A percentile compares a stretch with the other conserved stretches of the same genome.
phyloP scores from a whole-genome alignment of 768 basidiomycete species.

The Megacollybia marginata region DNA sequence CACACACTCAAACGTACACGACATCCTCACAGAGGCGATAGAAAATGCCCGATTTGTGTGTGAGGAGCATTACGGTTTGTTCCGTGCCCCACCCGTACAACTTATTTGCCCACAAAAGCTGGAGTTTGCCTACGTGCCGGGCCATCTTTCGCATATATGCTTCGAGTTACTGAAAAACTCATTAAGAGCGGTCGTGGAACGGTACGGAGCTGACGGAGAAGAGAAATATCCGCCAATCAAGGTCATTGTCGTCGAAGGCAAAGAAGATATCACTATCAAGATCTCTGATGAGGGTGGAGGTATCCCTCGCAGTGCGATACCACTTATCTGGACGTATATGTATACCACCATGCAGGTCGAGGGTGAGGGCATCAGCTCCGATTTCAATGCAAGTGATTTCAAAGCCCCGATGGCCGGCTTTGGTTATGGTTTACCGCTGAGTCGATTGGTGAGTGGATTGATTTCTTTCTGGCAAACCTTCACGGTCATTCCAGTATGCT shows the following conservation, averaged over 20 bases:
- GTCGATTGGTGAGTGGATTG: conserved; percentile 72
- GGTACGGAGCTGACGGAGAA: conserved; percentile 66
- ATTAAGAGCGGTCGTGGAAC: conserved; percentile 91
- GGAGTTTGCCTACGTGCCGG: conserved; percentile 91
- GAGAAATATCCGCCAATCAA: conserved; percentile 87
- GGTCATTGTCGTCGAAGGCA: conserved; percentile 94
- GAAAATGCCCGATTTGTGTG: conserved; percentile 94
- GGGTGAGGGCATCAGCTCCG: conserved; percentile 62
- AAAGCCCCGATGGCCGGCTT: conserved; percentile 98
- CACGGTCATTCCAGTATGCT: conserved; percentile 54
- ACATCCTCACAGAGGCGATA: conserved; percentile 97
- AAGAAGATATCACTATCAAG: conserved; percentile 98
- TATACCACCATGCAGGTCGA: conserved; percentile 73
- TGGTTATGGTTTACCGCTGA: conserved; percentile 89
- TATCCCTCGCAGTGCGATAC: conserved; percentile 27
- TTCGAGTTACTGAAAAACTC: conserved; percentile 99
- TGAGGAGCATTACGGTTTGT: conserved; percentile 94
- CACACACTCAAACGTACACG: conserved; percentile 91
- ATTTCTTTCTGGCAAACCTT: neutral
- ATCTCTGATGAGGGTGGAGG: conserved; percentile 39
- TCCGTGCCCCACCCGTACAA: conserved; percentile 93
- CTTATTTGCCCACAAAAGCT: conserved; percentile 88
- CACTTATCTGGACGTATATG: conserved; percentile 97
- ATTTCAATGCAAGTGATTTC: conserved; percentile 84
- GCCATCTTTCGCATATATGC: conserved; percentile 92